Evolutionary conservation across 495 filamentous ascomycete species (phyloP).

Genomic region (Aspergillus nanangensis): DNA sequence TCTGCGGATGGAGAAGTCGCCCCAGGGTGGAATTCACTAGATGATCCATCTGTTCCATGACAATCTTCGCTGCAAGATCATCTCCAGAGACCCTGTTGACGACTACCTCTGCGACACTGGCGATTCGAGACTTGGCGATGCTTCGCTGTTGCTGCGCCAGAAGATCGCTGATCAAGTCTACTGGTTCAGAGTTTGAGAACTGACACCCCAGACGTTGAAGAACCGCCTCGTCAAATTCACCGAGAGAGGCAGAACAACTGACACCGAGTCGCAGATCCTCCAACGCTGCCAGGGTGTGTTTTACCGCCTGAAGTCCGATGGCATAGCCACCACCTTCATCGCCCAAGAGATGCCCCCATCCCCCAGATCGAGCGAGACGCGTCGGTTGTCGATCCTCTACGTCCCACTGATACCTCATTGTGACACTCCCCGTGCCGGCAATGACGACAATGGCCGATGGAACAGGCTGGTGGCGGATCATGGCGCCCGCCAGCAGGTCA

Average conservation of each 20-base stretch:
- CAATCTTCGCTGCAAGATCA: conserved; percentile 13
- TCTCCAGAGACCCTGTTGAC: conserved; percentile 6
- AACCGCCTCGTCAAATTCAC: conserved; percentile 12
- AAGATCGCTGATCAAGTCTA: conserved; percentile 20
- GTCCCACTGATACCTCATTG: conserved; percentile 21
- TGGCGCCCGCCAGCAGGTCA: conserved; percentile 20
- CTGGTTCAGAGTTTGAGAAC: neutral
- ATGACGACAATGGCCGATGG: conserved; percentile 26
- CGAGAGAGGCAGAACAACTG: too few species aligned
- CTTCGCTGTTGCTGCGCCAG: conserved; percentile 7
- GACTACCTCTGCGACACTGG: conserved; percentile 18
- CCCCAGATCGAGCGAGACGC: conserved; percentile 26
- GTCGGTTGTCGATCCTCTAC: conserved; percentile 4
- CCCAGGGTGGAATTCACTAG: conserved; percentile 18
- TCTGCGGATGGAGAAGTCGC: conserved; percentile 14
- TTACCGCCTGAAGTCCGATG: conserved; percentile 27
- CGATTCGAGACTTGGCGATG: conserved; percentile 19
- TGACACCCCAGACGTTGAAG: conserved; percentile 11
- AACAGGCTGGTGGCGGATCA: conserved; percentile 7
- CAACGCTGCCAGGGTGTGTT: conserved; percentile 18
- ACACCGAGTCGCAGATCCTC: conserved; percentile 16
- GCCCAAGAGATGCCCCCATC: conserved; percentile 35
- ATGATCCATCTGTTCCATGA: conserved; percentile 10
- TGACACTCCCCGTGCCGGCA: conserved; percentile 31
- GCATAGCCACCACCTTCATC: conserved; percentile 34